A percentile compares a stretch with the other conserved stretches of the same genome.
These are phyloP conservation scores for Gorgonomyces haynaldii DNA, from an alignment of 192 early-diverging fungal genomes.

Conservation along the genomic window DNA sequence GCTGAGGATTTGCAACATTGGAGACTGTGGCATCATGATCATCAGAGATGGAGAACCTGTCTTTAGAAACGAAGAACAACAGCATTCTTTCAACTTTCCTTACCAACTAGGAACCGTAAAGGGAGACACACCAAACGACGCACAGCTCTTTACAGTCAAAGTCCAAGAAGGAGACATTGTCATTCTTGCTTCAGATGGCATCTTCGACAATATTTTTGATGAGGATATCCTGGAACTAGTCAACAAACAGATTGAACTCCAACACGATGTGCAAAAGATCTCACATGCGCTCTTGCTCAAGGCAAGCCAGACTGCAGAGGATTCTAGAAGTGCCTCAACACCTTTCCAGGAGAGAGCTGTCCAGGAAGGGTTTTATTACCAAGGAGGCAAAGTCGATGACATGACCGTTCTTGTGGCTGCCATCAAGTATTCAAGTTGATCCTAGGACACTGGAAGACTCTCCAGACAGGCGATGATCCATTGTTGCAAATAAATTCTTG, in stretches of 20 bases:
- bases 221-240: constrained; percentile 92
- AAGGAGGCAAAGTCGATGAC: constrained; percentile 94
- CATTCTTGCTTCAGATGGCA: constrained; percentile 82
- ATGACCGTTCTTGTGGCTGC: constrained; percentile 82
- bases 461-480: constrained; percentile 17
- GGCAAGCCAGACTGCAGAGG: constrained; percentile 70
- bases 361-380: constrained; percentile 84
- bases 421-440: constrained; percentile 40
- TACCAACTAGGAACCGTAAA: constrained; percentile 86
- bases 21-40: constrained; percentile 85
- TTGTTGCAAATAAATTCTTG: no score
- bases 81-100: constrained; percentile 98
- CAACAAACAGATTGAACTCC: background rate
- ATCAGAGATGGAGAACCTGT: constrained; percentile 79
- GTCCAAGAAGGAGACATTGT: constrained; percentile 87
- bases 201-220: constrained; percentile 98
- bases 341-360: constrained; percentile 91
- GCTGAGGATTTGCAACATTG: constrained; percentile 85
- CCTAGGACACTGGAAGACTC: constrained; percentile 8
- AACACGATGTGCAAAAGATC: constrained; percentile 58
- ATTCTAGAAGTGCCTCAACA: constrained; percentile 56
- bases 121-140: constrained; percentile 69
- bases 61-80: constrained; percentile 93
- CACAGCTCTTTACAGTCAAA: constrained; percentile 72
- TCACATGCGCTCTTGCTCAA: constrained; percentile 66